Evolutionary conservation across 2,329 filamentous ascomycete genomes (phyloP).

Genomic region (Ophiostoma australiae): DNA sequence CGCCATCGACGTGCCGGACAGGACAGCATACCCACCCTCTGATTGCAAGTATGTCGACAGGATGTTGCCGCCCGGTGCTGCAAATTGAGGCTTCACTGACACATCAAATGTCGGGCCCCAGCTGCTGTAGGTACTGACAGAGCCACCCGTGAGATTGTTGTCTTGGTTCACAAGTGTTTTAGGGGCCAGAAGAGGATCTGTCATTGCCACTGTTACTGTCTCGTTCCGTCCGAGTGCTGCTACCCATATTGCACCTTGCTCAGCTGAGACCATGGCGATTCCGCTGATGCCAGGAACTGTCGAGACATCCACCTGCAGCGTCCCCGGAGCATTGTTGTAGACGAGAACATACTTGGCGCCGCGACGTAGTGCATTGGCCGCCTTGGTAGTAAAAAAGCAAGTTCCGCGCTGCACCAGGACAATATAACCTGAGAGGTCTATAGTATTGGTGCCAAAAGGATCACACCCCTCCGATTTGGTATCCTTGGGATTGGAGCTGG

Average conservation of each 20-base stretch:
- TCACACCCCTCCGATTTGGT: too few relatives aligned
- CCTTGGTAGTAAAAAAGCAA: too few relatives aligned
- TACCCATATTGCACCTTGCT: neutral
- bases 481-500: too few relatives aligned
- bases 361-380: too few relatives aligned
- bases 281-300: neutral
- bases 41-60: neutral
- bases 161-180: neutral
- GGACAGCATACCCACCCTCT: neutral
- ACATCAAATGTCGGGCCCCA: neutral
- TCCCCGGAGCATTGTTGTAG: too few relatives aligned
- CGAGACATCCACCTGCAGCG: too few relatives aligned
- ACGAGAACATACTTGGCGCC: too few relatives aligned
- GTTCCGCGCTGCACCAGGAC: too few relatives aligned
- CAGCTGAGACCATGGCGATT: neutral
- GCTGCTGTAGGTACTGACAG: conserved; percentile 1
- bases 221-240: neutral
- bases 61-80: neutral
- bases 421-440: too few relatives aligned
- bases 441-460: too few relatives aligned
- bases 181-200: neutral
- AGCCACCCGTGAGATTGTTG: neutral
- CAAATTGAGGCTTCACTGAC: neutral
- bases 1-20: neutral
- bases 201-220: neutral